phyloP scores from a whole-genome alignment of 257 asterid species.

The Rhazya stricta region DNA sequence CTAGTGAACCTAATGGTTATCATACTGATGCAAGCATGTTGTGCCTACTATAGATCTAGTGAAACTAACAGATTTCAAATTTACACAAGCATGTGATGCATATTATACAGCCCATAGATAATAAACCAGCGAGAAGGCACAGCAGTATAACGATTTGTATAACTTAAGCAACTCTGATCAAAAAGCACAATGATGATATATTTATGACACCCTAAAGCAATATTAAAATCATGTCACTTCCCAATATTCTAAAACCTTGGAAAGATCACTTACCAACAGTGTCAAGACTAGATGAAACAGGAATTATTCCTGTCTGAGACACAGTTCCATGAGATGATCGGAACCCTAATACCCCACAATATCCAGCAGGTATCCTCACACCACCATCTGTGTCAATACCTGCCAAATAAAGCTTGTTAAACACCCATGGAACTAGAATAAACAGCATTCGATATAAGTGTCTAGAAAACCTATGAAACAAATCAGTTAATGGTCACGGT shows the following conservation, averaged over 20 bases:
- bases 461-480: not conserved
- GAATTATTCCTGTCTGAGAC: conserved; percentile 66
- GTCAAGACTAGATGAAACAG: conserved; percentile 85
- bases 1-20: not conserved
- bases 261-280: conserved; percentile 63
- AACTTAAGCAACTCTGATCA: not conserved
- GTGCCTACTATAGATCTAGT: not conserved
- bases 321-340: conserved; percentile 82
- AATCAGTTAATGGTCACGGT: no score
- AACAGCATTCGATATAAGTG: conserved; percentile 1
- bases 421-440: conserved; percentile 2
- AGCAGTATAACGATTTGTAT: not conserved
- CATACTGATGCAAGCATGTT: not conserved
- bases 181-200: not conserved
- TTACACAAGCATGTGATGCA: not conserved
- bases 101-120: not conserved
- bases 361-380: conserved; percentile 88
- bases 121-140: not conserved
- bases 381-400: conserved; percentile 96
- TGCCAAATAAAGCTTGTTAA: conserved; percentile 36
- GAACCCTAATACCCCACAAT: conserved; percentile 88
- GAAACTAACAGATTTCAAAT: not conserved
- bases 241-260: not conserved
- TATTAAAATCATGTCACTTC: not conserved
- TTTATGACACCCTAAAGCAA: not conserved